Evolutionary conservation across 2,329 filamentous ascomycete species (phyloP), one percentile per base, ranked within the genome.

Genomic region (Penicillium concentricum): DNA sequence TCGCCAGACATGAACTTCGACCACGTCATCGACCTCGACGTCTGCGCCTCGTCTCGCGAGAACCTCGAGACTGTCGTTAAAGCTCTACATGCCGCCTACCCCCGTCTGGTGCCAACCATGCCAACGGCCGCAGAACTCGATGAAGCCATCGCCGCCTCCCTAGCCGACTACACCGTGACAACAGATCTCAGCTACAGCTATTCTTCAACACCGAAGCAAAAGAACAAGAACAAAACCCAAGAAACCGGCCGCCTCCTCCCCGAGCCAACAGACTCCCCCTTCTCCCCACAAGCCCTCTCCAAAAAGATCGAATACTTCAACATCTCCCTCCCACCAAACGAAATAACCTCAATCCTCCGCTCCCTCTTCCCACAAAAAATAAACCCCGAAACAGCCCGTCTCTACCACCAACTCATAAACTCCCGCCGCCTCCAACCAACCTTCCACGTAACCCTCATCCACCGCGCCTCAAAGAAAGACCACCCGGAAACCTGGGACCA

Each of bases 401-500:
- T 96, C 69, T 99, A 90, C 78, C 84, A 83, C 66, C 84, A 90
- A 56, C 82, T 99, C 34, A 84, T 89, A 72, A 82, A 88, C 64
- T 83, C 81, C 2, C 83, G 87, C 20, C 89, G 94, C 53, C 77
- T 97, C 6, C 93, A 97, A 74, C 71, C 82, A n/a, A 82, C 87
- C 39, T 99, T 97, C 72, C 94, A 99, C 72, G 90, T 99, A 56
- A 99, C 94, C 0, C 83, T 99, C 38, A 91, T 97, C 72, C 94
- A 99, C 74, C 87, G 88, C 45, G 86, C 87, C 12, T 79, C 78
- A 3, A 78, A 84, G 10, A 79, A 80, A 39, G 76, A 87, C 30
- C 75, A 87, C 61, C 82, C 87, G 0, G 83, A 87, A 9, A 79
- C 93, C 52, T 99, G 94, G 94, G 77, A 87, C 52, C 83, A 81